These are phyloP conservation scores for Aspergillus pseudotamarii DNA, from an alignment of 2,329 filamentous ascomycete species.

Conservation along the genomic window DNA sequence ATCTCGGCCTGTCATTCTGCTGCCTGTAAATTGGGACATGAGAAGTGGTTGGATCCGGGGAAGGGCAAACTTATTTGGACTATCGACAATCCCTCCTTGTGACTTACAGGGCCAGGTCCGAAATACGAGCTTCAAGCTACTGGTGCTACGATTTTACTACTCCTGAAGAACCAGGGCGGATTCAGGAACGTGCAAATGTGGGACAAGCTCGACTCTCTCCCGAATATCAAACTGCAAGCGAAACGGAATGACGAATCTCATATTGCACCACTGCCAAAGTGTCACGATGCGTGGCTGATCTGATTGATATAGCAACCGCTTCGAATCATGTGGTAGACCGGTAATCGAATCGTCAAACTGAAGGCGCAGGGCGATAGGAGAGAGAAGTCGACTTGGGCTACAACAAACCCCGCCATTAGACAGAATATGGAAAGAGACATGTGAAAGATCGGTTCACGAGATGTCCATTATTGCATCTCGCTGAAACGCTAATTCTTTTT, in stretches of 20 bases:
- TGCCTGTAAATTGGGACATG: too few species aligned
- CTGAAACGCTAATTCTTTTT: background rate
- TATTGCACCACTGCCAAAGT: background rate
- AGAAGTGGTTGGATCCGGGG: too few species aligned
- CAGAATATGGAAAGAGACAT: background rate
- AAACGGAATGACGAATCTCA: background rate
- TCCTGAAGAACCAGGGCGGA: background rate
- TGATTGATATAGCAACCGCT: background rate
- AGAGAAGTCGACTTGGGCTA: background rate
- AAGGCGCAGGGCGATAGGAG: background rate
- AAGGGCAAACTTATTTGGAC: too few species aligned
- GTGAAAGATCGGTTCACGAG: conserved; percentile 1
- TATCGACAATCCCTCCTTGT: background rate
- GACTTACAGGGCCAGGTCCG: background rate
- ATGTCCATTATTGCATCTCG: background rate
- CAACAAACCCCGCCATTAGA: background rate
- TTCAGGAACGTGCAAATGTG: background rate
- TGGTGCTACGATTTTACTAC: background rate
- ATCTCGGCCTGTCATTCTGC: too few species aligned
- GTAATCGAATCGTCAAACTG: background rate
- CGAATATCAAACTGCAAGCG: background rate
- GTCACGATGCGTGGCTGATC: background rate
- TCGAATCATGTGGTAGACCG: background rate
- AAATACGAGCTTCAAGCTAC: background rate
- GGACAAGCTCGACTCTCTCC: conserved; percentile 2